Conservation (phyloP, 2,329 filamentous ascomycete genomes). For the Trichoderma sp. region DNA sequence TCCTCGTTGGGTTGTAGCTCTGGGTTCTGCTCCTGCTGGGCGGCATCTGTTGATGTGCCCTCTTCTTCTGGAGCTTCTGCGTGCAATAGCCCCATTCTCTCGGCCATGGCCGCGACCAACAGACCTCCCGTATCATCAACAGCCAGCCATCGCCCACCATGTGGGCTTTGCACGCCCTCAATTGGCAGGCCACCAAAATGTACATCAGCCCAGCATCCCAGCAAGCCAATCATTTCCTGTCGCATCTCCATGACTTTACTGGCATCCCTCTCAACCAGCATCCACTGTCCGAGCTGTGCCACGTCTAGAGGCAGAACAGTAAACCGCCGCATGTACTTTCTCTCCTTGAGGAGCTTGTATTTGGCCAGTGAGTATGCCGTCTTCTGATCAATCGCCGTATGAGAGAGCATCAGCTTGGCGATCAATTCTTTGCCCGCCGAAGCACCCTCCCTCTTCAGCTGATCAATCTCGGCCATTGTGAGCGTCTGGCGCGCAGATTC, state of each 20-base stretch:
- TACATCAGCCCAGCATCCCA: slow-evolving; percentile 88
- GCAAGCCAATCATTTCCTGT: slow-evolving; percentile 77
- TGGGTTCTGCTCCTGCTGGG: slow-evolving; percentile 14
- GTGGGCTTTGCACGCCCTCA: slow-evolving; percentile 30
- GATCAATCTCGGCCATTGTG: slow-evolving; percentile 73
- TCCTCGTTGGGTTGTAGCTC: slow-evolving; percentile 18
- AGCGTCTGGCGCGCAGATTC: slow-evolving; percentile 72
- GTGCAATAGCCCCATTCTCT: slow-evolving; percentile 82
- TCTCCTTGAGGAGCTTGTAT: slow-evolving; percentile 91
- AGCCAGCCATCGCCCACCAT: slow-evolving; percentile 67
- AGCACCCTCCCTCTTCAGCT: slow-evolving; percentile 70
- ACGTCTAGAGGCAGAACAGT: slow-evolving; percentile 83
- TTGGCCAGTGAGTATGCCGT: slow-evolving; percentile 92
- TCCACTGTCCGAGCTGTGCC: slow-evolving; percentile 70
- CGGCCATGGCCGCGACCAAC: slow-evolving; percentile 79
- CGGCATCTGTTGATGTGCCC: background rate
- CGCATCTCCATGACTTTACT: slow-evolving; percentile 81
- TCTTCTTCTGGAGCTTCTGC: slow-evolving; percentile 35
- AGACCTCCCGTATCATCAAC: slow-evolving; percentile 87
- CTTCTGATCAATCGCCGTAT: slow-evolving; percentile 90
- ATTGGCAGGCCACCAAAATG: slow-evolving; percentile 56
- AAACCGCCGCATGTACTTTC: slow-evolving; percentile 89
- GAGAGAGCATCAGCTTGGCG: slow-evolving; percentile 86
- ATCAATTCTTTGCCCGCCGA: slow-evolving; percentile 87
- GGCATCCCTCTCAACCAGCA: slow-evolving; percentile 78